Evolutionary conservation across 352 stramenopile species (phyloP).

Genomic region (Phytophthora europaea): DNA sequence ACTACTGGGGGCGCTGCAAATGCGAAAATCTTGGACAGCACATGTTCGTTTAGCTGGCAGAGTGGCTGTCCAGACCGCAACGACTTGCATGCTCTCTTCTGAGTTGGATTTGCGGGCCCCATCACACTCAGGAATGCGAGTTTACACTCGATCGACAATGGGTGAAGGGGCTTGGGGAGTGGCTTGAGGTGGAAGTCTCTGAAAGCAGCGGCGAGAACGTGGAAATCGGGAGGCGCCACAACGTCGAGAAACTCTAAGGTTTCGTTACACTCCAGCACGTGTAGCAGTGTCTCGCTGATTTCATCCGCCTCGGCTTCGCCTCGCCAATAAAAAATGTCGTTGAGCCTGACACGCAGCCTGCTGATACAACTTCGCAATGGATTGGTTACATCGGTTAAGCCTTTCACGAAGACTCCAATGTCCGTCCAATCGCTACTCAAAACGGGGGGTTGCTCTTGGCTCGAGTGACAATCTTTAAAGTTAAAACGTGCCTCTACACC

Average conservation of each 20-base stretch:
- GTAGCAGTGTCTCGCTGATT: neutral
- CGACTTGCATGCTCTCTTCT: neutral
- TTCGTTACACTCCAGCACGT: neutral
- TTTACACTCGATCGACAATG: neutral
- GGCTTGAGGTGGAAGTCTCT: neutral
- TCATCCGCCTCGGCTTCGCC: neutral
- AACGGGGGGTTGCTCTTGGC: neutral
- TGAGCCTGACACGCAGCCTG: neutral
- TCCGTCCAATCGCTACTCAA: neutral
- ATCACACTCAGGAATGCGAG: neutral
- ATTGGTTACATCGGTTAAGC: neutral
- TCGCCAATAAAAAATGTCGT: neutral
- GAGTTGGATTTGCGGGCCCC: neutral
- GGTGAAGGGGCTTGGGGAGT: neutral
- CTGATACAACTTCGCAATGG: neutral
- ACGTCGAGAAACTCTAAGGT: neutral
- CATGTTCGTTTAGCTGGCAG: neutral
- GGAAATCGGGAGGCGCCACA: neutral
- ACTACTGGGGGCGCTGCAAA: neutral
- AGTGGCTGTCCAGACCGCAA: neutral
- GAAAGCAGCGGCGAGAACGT: neutral
- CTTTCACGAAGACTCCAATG: neutral
- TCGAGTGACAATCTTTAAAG: neutral
- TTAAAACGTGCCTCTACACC: neutral
- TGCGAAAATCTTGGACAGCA: neutral